Conservation (phyloP, 768 basidiomycete species). For the Hypholoma sublateritium region DNA sequence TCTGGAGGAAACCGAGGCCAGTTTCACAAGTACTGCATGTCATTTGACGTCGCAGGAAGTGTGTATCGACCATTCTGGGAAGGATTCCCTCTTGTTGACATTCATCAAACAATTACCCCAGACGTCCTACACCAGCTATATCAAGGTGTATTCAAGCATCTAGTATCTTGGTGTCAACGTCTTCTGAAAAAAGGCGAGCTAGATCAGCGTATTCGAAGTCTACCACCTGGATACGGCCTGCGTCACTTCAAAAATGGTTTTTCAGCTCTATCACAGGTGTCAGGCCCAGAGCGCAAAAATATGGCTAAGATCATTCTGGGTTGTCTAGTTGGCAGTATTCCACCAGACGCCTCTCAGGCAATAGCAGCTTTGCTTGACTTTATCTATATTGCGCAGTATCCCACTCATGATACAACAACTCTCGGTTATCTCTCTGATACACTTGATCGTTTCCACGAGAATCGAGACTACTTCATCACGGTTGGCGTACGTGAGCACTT, state of each 20-base stretch:
- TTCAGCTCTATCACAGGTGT: conserved; percentile 37
- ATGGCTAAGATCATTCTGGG: conserved; percentile 33
- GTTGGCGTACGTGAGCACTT: conserved; percentile 24
- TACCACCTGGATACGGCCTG: conserved; percentile 26
- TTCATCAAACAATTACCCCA: conserved; percentile 15
- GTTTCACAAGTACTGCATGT: conserved; percentile 16
- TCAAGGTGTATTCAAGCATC: conserved; percentile 20
- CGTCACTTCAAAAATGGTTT: conserved; percentile 42
- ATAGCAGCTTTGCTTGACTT: conserved; percentile 28
- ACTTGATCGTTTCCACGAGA: conserved; percentile 13
- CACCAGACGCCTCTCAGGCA: conserved; percentile 8
- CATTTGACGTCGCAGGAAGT: conserved; percentile 16
- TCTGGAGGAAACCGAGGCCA: conserved; percentile 10
- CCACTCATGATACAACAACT: conserved; percentile 17
- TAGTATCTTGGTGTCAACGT: conserved; percentile 12
- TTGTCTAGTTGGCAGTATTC: conserved; percentile 22
- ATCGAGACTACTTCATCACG: conserved; percentile 16
- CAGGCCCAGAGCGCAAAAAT: conserved; percentile 9
- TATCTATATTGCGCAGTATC: conserved; percentile 27
- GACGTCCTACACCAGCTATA: conserved; percentile 22
- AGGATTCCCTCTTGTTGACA: conserved; percentile 15
- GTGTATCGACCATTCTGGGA: conserved; percentile 16
- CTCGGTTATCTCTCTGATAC: conserved; percentile 16
- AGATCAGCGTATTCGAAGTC: conserved; percentile 28
- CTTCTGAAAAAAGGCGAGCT: conserved; percentile 3